These are phyloP conservation scores for Betula pendula DNA, from an alignment of 306 rosid genomes.

Conservation along the genomic window DNA sequence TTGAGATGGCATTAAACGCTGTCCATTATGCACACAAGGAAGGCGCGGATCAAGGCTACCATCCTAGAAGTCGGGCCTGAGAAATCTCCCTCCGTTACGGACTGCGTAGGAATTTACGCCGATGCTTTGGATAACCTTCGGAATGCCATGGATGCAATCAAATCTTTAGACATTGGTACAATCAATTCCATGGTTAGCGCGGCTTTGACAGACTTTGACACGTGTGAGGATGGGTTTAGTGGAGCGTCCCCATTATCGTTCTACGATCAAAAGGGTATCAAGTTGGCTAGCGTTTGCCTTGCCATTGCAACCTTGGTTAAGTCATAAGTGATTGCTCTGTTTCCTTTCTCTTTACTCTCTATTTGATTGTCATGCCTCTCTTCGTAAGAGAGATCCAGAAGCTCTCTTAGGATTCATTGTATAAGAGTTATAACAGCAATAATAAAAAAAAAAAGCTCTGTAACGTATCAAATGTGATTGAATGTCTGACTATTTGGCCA, in stretches of 20 bases:
- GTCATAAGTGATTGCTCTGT: too few relatives aligned
- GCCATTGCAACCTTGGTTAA: conserved; percentile 31
- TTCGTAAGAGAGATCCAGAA: not conserved
- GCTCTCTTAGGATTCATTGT: not conserved
- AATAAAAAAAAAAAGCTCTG: not conserved
- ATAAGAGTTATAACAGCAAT: not conserved
- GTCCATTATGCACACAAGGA: not conserved
- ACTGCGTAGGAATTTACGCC: conserved; percentile 27
- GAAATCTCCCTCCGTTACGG: not conserved
- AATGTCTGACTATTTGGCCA: too few relatives aligned
- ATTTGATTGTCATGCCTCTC: not conserved
- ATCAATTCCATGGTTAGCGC: conserved; percentile 37
- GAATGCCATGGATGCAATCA: conserved; percentile 29
- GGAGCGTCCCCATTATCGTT: conserved; percentile 17
- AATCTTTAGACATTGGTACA: conserved; percentile 26
- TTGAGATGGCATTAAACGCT: conserved; percentile 24
- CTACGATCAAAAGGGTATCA: conserved; percentile 18
- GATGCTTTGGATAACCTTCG: conserved; percentile 34
- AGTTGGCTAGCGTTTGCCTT: conserved; percentile 42
- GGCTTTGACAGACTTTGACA: conserved; percentile 30
- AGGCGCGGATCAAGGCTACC: too few relatives aligned
- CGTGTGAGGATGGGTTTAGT: conserved; percentile 35
- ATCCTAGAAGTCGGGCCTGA: too few relatives aligned
- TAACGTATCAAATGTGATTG: not conserved
- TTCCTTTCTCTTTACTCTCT: not conserved